Base-by-base conservation (phyloP, 495 filamentous ascomycete genomes). In the Aspergillus cavernicola region DNA sequence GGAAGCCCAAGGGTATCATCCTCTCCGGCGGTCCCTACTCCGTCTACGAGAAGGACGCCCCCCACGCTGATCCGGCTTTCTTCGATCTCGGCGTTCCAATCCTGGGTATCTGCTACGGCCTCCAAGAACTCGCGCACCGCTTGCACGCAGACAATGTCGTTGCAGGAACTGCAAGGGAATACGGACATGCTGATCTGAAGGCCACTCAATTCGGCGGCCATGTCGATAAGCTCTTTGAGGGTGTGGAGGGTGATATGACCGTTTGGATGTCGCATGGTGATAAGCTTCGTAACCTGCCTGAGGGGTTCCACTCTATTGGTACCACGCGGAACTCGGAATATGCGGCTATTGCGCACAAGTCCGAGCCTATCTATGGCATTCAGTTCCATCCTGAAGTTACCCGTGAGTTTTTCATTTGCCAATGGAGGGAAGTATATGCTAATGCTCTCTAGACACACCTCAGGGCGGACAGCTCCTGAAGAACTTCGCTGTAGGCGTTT, bases 301-400 rank as follows among this genome's bases (percentile, higher is more conserved):
- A 82, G 6, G 77, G 75, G 5, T 96, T 92, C 69, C 64, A 79
- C 41, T 81, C 78, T 19, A 82, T 96, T 43, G 91, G 88, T 18
- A 85, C 76, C 6, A 89, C 90, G 9, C 48, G 65, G 31, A 93
- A 96, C 69, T 85, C 87, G 1, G 78, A 84, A 7, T 93, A 81
- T 63, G 91, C 91, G 3, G 89, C 80, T 37, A 93, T 96, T 59
- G 91, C 87, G 9, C 88, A 93, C 64, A 58, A 80, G 58, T 70
- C 67, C 15, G 86, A 88, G 70, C 78, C 77, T 20, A 85, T 62
- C 88, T 71, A 61, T 40, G 68, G 63, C 32, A 81, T 96, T 19
- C 90, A 95, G 67, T 90, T 95, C 63, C 90, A 96, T 64, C 90
- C 90, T 1, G 90, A 96, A 66, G 85, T 92, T 50, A 85, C 85